Evolutionary conservation across 768 basidiomycete genomes (phyloP).

Genomic region (Leccinum subgranulosum): DNA sequence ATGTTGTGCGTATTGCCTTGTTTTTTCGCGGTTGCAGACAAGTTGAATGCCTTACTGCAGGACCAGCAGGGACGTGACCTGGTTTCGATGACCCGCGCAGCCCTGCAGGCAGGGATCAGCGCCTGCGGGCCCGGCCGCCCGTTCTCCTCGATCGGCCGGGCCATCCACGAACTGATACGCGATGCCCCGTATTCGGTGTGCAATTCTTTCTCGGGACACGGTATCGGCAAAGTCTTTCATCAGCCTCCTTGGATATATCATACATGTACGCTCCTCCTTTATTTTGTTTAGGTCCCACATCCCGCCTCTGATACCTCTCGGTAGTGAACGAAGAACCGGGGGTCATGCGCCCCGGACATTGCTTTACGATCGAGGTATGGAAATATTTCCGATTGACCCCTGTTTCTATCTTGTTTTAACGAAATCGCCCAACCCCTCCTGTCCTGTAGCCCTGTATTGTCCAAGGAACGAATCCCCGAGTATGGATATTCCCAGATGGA

Average conservation of each 20-base stretch:
- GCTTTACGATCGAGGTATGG: constrained; percentile 87
- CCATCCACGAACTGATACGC: constrained; percentile 55
- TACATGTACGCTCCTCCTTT: constrained; percentile 44
- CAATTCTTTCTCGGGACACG: constrained; percentile 77
- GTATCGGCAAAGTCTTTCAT: constrained; percentile 82
- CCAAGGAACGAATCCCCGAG: constrained; percentile 64
- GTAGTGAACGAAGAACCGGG: constrained; percentile 85
- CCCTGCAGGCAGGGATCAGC: constrained; percentile 66
- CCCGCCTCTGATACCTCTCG: background rate
- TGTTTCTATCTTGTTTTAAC: too few relatives aligned
- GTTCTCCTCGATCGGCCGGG: constrained; percentile 67
- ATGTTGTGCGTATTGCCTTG: constrained; percentile 50
- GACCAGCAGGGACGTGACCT: constrained; percentile 69
- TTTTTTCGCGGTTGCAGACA: background rate
- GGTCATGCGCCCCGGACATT: constrained; percentile 78
- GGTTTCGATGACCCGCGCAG: constrained; percentile 56
- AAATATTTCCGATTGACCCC: too few relatives aligned
- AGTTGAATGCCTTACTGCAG: constrained; percentile 33
- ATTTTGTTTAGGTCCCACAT: background rate
- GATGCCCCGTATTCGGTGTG: constrained; percentile 54
- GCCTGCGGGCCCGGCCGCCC: constrained; percentile 71
- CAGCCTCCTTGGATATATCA: constrained; percentile 82
- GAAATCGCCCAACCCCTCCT: too few relatives aligned
- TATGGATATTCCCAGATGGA: constrained; percentile 85
- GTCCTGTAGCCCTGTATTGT: constrained; percentile 63